Conservation (phyloP, 2,329 filamentous ascomycete genomes). For the Aspergillus carbonarius region DNA sequence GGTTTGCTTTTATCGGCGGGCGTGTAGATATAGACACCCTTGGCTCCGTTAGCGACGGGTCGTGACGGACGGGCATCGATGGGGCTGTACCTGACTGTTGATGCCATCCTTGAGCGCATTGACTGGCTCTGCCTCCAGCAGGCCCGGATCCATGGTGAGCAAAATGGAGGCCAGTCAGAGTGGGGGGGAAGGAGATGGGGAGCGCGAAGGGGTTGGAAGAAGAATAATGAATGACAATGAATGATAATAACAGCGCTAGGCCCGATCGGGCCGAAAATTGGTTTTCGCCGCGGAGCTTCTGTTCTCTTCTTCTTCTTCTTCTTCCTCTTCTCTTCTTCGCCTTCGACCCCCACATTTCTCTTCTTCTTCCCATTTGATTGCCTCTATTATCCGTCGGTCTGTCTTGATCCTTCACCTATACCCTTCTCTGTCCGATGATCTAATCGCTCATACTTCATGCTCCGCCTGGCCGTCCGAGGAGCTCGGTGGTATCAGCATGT, state of each 20-base stretch:
- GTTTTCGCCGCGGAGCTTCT: conserved; percentile 26
- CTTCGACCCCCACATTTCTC: not conserved
- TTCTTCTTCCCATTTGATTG: not conserved
- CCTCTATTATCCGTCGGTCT: not conserved
- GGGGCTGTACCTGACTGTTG: conserved; percentile 29
- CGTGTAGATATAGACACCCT: conserved; percentile 65
- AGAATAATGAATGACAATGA: not conserved
- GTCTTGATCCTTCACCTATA: not conserved
- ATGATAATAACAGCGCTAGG: too few relatives aligned
- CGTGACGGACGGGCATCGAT: not conserved
- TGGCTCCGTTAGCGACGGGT: conserved; percentile 21
- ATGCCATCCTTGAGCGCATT: conserved; percentile 28
- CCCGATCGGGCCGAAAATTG: conserved; percentile 29
- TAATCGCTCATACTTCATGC: conserved; percentile 40
- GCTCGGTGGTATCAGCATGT: conserved; percentile 46
- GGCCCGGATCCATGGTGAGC: conserved; percentile 20
- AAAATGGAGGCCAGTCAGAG: not conserved
- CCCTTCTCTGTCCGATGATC: conserved; percentile 30
- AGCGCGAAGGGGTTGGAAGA: not conserved
- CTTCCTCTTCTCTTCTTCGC: not conserved
- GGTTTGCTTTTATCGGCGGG: conserved; percentile 46
- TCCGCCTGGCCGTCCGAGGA: conserved; percentile 45
- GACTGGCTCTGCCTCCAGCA: conserved; percentile 21
- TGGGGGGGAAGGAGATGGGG: not conserved
- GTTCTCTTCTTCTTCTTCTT: not conserved